Evolutionary conservation across 164 flowering plant genomes (phyloP).

Genomic region (Akebia trifoliata): DNA sequence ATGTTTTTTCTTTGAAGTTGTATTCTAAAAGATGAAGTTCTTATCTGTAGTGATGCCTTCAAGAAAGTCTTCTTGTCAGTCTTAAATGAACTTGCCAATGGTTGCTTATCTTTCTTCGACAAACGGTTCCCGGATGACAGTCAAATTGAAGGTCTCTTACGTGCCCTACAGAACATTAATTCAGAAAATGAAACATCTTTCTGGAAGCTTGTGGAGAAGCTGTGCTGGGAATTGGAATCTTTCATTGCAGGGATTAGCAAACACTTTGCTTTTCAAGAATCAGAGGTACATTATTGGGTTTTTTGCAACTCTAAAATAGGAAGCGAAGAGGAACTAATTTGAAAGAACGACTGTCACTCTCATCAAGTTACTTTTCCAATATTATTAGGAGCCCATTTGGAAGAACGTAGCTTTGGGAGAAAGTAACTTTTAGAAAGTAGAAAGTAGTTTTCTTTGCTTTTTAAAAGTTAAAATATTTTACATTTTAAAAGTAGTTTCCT

Average conservation of each 20-base stretch:
- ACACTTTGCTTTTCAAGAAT: slow-evolving; percentile 55
- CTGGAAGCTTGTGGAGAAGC: slow-evolving; percentile 37
- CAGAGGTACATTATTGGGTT: slow-evolving; percentile 42
- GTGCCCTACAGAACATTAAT: slow-evolving; percentile 32
- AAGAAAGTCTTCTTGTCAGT: slow-evolving; percentile 49
- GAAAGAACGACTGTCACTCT: background rate
- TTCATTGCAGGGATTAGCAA: slow-evolving; percentile 29
- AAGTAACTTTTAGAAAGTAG: too few species aligned
- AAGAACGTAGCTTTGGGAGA: too few species aligned
- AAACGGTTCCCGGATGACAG: slow-evolving; percentile 29
- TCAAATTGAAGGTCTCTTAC: slow-evolving; percentile 41
- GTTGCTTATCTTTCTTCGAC: slow-evolving; percentile 12
- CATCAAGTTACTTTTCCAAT: background rate
- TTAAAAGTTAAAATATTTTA: too few species aligned
- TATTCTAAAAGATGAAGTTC: background rate
- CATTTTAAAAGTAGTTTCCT: too few species aligned
- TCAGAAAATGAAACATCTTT: slow-evolving; percentile 20
- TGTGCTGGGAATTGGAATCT: slow-evolving; percentile 46
- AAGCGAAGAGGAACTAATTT: background rate
- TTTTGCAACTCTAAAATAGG: background rate
- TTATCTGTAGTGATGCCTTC: slow-evolving; percentile 51
- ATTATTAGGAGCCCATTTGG: too few species aligned
- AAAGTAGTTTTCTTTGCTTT: too few species aligned
- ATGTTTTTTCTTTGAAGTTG: background rate
- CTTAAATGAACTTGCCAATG: slow-evolving; percentile 24